Base-by-base conservation (phyloP, 495 filamentous ascomycete genomes). In the Penicillium waksmanii region DNA sequence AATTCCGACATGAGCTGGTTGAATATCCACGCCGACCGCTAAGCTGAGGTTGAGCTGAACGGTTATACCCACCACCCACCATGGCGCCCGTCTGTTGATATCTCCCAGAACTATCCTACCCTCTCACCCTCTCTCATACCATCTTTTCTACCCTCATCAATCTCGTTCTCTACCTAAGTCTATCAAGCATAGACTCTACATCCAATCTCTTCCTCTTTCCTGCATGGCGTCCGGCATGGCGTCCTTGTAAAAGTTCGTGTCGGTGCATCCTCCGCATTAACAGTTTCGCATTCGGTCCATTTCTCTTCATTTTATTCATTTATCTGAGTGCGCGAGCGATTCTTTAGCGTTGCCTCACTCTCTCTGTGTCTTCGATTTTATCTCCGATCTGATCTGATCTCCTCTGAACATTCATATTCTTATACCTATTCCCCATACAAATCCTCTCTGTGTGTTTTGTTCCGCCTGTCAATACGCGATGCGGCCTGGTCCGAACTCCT, bases 1-100 rank as follows among this genome's bases (percentile, higher is more conserved):
- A 77, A 80, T 56, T 74, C 78, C 25, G 89, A 92, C 70, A 89
- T 92, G 85, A 90, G 88, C 73, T 92, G 89, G 89, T 73, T 92
- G 40, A 91, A 91, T 68, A 72, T 92, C 8, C 53, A 78, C 23
- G 69, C 68, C 31, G 71, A 73, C 15, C 68, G 67, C 56, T 79
- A 57, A 71, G 21, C 49, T 57, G 13, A n/a, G 47, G 47, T 47
- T 21, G 21, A 21, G 23, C 23, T 31, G 27, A 31, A 31, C 27
- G 8, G 7, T 31, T 31, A 31, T 31, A 31, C 27, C 27, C 27
- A 31, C 27, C 27, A 5, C 27, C 8, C 27, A 31, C 27, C 6
- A 31, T 31, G 3, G 6, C 27, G 27, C 3, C 27, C 6, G 1
- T 9, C 1, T 31, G 27, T 31, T 31, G 27, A 31, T 8, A 27